These are phyloP conservation scores for Alnus rubra DNA, from an alignment of 306 rosid genomes.

Conservation along the genomic window DNA sequence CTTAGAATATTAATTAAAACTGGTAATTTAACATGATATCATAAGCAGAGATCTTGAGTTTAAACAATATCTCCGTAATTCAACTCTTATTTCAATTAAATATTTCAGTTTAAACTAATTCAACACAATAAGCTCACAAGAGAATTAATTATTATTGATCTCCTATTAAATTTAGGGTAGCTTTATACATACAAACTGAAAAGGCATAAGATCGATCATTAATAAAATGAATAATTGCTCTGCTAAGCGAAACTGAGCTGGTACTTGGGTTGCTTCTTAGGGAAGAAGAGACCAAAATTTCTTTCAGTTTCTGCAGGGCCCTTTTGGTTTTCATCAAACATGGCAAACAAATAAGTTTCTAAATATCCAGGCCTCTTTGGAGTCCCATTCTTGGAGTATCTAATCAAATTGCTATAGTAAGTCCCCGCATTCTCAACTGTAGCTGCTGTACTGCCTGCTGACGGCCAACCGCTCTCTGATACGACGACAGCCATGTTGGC, in stretches of 20 bases:
- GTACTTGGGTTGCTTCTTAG: constrained; percentile 42
- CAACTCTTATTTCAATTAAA: too few species aligned
- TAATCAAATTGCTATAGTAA: constrained; percentile 51
- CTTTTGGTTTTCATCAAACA: constrained; percentile 50
- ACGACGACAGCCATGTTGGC: constrained; percentile 42
- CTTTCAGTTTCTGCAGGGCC: constrained; percentile 10
- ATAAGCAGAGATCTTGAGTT: too few species aligned
- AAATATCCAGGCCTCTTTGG: constrained; percentile 35
- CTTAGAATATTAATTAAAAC: too few species aligned
- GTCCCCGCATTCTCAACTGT: constrained; percentile 34
- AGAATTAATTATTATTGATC: background rate
- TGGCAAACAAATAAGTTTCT: constrained; percentile 42
- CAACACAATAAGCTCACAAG: background rate
- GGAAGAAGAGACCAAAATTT: constrained; percentile 42
- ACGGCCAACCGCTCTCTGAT: constrained; percentile 79
- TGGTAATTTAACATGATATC: background rate
- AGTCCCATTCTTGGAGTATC: constrained; percentile 45
- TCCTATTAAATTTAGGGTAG: too few species aligned
- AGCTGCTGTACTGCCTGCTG: constrained; percentile 40
- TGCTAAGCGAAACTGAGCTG: constrained; percentile 19
- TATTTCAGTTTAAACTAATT: too few species aligned
- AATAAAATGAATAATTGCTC: background rate
- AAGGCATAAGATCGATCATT: background rate
- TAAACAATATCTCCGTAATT: too few species aligned
- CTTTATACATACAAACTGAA: background rate